A percentile compares a stretch with the other conserved stretches of the same genome.
Evolutionary conservation across 1,284 basidiomycete genomes (phyloP).

Genomic region (Exsudoporus floridanus): DNA sequence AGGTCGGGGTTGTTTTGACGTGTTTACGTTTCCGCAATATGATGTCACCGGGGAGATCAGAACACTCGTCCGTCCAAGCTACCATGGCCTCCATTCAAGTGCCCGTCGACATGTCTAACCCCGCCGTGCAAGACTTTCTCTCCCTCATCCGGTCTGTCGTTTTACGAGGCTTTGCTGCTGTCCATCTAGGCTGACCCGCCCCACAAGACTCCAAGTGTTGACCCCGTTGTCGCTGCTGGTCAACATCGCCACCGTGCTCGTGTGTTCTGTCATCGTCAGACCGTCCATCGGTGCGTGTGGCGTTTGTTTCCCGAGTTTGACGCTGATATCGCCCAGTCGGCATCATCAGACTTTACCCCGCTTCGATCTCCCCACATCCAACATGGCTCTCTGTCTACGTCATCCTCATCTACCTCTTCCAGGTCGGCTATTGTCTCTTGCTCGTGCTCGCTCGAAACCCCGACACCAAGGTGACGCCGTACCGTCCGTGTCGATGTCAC

Average conservation of each 20-base stretch:
- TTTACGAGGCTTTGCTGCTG: not conserved
- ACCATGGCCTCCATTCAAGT: conserved; percentile 44
- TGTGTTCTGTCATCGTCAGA: conserved; percentile 53
- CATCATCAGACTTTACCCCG: conserved; percentile 59
- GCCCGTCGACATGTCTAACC: conserved; percentile 51
- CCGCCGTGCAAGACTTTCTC: conserved; percentile 55
- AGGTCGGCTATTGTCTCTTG: conserved; percentile 80
- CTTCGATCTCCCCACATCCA: conserved; percentile 70
- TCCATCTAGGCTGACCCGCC: not conserved
- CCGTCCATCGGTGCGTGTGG: conserved; percentile 51
- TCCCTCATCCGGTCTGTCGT: conserved; percentile 48
- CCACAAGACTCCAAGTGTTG: conserved; percentile 66
- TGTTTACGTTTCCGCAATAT: too few relatives aligned
- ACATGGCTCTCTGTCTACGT: conserved; percentile 68
- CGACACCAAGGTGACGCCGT: conserved; percentile 68
- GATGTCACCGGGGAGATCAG: too few relatives aligned
- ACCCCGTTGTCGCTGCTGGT: conserved; percentile 76
- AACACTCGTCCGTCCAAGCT: too few relatives aligned
- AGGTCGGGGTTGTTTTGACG: conserved; percentile 8
- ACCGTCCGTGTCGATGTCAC: not conserved
- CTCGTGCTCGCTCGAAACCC: conserved; percentile 69
- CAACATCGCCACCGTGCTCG: conserved; percentile 59
- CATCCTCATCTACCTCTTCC: conserved; percentile 55
- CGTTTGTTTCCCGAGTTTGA: not conserved
- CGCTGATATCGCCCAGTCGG: conserved; percentile 38